Percentiles rank a stretch among this genome's conserved stretches.
Evolutionary conservation across 345 rosid genomes (phyloP).

Genomic region (Nasturtium officinale): DNA sequence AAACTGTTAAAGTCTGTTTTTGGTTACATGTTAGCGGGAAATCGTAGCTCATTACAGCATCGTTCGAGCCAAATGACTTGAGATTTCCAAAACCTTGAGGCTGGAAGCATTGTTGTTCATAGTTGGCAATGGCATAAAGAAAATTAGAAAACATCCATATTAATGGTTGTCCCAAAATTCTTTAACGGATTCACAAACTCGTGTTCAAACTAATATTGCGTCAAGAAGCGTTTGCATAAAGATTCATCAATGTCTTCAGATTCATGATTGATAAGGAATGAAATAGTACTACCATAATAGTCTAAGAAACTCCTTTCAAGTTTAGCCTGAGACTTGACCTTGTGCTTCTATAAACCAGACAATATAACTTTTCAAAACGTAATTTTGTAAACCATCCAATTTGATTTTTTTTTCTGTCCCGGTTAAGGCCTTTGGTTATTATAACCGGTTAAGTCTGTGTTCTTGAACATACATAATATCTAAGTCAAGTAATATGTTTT

Average conservation of each 20-base stretch:
- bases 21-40: not conserved
- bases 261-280: no score
- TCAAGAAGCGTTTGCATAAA: not conserved
- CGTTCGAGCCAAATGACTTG: not conserved
- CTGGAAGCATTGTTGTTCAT: not conserved
- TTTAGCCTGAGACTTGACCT: no score
- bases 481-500: not conserved
- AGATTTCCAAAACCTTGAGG: not conserved
- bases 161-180: not conserved
- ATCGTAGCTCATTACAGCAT: not conserved
- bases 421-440: constrained; percentile 9
- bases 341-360: no score
- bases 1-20: not conserved
- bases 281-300: no score
- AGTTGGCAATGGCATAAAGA: not conserved
- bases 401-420: not conserved
- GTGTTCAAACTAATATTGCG: no score
- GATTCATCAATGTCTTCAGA: not conserved
- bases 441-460: not conserved
- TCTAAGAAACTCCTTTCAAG: no score
- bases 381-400: no score
- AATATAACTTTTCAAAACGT: not conserved
- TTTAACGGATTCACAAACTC: no score
- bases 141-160: no score
- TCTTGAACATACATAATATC: no score